A percentile compares a stretch with the other conserved stretches of the same genome.
phyloP scores from a whole-genome alignment of 305 asterid genomes.

The Euphrasia arctica region DNA sequence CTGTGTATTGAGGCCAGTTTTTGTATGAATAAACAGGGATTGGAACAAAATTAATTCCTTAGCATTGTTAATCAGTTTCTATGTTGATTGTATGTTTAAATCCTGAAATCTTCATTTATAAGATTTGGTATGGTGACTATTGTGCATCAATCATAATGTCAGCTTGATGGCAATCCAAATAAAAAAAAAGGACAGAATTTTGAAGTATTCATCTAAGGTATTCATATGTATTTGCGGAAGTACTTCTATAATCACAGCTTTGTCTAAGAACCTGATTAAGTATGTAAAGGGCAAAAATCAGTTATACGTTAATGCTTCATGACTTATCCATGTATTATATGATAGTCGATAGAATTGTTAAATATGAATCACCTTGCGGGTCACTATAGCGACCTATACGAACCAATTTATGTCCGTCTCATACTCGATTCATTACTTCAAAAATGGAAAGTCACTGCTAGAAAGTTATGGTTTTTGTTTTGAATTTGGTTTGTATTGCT shows the following conservation, averaged over 20 bases:
- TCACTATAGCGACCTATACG: background rate
- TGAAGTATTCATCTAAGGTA: too few relatives aligned
- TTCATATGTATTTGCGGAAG: too few relatives aligned
- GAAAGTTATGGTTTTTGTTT: background rate
- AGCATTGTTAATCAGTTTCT: too few relatives aligned
- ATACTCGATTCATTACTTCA: background rate
- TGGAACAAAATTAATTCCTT: too few relatives aligned
- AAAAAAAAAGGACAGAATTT: background rate
- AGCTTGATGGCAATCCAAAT: too few relatives aligned
- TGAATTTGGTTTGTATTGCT: conserved; percentile 4
- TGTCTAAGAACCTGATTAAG: too few relatives aligned
- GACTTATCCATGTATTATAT: background rate
- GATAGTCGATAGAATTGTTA: background rate
- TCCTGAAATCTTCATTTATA: too few relatives aligned
- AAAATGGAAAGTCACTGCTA: conserved; percentile 12
- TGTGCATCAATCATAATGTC: too few relatives aligned
- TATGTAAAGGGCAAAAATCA: background rate
- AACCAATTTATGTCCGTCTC: background rate
- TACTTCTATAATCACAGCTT: too few relatives aligned
- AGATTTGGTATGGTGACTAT: too few relatives aligned
- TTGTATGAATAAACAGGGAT: background rate
- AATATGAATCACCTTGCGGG: background rate
- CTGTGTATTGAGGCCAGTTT: background rate
- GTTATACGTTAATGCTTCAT: background rate
- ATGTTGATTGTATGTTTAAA: too few relatives aligned